phyloP scores from a whole-genome alignment of 1,139 yeast species.

The Blastobotrys elegans region DNA sequence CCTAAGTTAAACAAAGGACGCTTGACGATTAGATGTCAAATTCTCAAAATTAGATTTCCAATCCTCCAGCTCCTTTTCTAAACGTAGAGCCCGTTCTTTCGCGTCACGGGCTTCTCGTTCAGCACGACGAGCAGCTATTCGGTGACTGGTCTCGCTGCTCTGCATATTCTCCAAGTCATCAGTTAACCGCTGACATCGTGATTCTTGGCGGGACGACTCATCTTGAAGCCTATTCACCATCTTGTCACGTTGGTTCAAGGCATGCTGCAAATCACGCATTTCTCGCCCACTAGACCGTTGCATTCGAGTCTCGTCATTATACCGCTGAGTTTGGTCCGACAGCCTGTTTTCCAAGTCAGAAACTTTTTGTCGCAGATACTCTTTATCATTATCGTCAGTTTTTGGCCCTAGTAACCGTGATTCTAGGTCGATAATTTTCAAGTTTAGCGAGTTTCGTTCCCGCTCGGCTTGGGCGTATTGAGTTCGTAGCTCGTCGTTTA shows the following conservation, averaged over 20 bases:
- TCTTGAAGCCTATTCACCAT: slow-evolving; percentile 29
- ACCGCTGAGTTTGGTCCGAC: slow-evolving; percentile 34
- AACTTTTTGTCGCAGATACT: slow-evolving; percentile 29
- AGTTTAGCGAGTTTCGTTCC: slow-evolving; percentile 31
- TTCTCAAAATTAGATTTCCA: slow-evolving; percentile 49
- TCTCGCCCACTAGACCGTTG: slow-evolving; percentile 31
- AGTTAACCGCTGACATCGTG: slow-evolving; percentile 37
- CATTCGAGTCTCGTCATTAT: slow-evolving; percentile 34
- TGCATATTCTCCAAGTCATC: slow-evolving; percentile 40
- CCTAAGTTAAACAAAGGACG: slow-evolving; percentile 14
- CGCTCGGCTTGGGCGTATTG: slow-evolving; percentile 26
- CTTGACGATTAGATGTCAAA: slow-evolving; percentile 13
- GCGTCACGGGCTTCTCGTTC: slow-evolving; percentile 48
- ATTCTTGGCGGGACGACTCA: slow-evolving; percentile 33
- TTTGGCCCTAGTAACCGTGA: slow-evolving; percentile 28
- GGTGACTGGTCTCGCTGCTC: slow-evolving; percentile 41
- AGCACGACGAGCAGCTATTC: slow-evolving; percentile 41
- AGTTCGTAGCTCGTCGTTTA: slow-evolving; percentile 26
- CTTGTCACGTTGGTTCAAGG: slow-evolving; percentile 28
- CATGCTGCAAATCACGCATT: slow-evolving; percentile 29
- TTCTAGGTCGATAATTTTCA: slow-evolving; percentile 33
- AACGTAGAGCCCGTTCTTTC: slow-evolving; percentile 48
- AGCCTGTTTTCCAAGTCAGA: slow-evolving; percentile 36
- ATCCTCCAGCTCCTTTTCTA: slow-evolving; percentile 63
- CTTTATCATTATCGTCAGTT: slow-evolving; percentile 20